Base-by-base conservation (phyloP, 805 yeast species). In the Candida glaebosa region DNA sequence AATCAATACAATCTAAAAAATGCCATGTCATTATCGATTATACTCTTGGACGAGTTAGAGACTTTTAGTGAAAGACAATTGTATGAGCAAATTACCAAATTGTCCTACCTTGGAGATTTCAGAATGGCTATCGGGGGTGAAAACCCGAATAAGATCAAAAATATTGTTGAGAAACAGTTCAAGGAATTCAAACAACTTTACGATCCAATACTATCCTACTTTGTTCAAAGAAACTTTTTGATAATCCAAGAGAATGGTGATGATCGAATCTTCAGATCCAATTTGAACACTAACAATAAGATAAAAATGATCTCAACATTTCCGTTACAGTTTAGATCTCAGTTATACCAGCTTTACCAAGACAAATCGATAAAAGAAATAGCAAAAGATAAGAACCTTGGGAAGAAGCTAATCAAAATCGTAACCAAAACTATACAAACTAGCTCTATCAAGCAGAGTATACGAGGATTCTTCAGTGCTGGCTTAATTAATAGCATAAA, bases 91-190 rank as follows among this genome's bases (percentile, higher is more conserved):
- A 84, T 93, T 35, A 83, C 97, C 0, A 77, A 79, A 10, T 63
- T 93, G 14, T 87, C 96, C 16, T 93, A 93, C 57, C 65, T 81
- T 60, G 99, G 99, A 15, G 99, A 93, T 59, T 83, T 89, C 20
- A 77, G 99, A 51, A 82, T 88, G 76, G 69, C 73, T 33, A 67
- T 90, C 20, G 87, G 87, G 7, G 98, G 96, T 2, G 99, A 93
- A 60, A 87, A 93, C 58, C 96, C 97, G 4, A 73, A 82, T 52
- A 93, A 93, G 61, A 86, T 90, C 31, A 68, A 71, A 37, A 93
- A 93, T 58, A 93, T 93, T 46, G 98, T 93, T 3, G 59, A 63
- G 8, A 84, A 84, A 58, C 96, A 93, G 61, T 75, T 78, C 47
- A 63, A 66, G 15, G 74, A 78, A 47, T 93, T 93, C 65, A 75